Base-by-base conservation (phyloP, 202 grass and related monocot genomes). In the Cymbopogon flexuosus region DNA sequence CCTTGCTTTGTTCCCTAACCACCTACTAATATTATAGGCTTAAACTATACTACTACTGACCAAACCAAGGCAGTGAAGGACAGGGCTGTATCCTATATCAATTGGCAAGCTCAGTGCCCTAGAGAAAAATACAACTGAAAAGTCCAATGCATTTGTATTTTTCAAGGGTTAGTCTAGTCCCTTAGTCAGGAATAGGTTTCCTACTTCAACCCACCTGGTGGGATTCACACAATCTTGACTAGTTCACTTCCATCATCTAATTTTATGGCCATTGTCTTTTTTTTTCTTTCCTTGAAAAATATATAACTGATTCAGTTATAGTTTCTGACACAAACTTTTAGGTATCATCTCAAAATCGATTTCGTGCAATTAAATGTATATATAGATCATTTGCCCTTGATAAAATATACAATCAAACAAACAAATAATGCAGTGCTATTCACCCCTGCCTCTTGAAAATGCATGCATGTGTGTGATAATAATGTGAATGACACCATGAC, bases 1-100 rank as follows among this genome's bases (percentile, higher is more conserved):
- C 73, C 60, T 82, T 85, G 72, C 39, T 59, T 85, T 85, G 74
- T 82, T 85, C 78, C 70, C 78, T 82, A 82, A 74, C 49, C 79
- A 78, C 67, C 67, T 73, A 67, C 65, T 82, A 54, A 78, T 85
- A 74, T 82, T 78, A 47, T 85, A 82, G 39, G 73, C 34, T 68
- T 68, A 40, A 64, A 19, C 45, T 76, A 56, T 18, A 4, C 35
- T 68, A 61, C 47, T 27, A 47, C 81, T 82, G 82, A 72, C 72
- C 12, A 73, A 59, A 81, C 56, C 63, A 49, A 58, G 65, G 72
- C 34, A 62, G 22, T 16, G 21, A 72, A 72, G 58, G 72, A 78
- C 87, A 84, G 19, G 21, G 27, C 10, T n/a, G 52, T 40, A 35
- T 47, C 46, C 19, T 1, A 13, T 63, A 24, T 7, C 62, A 16